Conservation (phyloP, 305 asterid species). For the Vinca major region DNA sequence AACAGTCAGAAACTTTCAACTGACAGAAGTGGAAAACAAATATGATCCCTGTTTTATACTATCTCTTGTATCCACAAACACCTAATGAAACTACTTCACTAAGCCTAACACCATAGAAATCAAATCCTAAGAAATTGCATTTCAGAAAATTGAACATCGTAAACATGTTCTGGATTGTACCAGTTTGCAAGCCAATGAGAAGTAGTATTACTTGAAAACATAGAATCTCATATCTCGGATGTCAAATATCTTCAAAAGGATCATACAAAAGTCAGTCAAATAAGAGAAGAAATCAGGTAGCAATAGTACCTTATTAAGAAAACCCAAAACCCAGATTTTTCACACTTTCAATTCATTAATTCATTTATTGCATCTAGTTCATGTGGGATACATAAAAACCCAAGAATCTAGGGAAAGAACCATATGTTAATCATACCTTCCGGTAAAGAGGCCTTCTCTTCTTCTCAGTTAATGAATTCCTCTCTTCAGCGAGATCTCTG, state of each 20-base stretch:
- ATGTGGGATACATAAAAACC: neutral
- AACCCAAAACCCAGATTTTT: neutral
- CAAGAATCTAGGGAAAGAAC: neutral
- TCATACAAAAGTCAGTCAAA: neutral
- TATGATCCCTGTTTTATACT: neutral
- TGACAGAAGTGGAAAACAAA: neutral
- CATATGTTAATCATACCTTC: conserved; percentile 39
- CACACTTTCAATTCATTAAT: neutral
- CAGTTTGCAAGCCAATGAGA: no score
- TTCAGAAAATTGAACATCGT: neutral
- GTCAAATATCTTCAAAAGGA: neutral
- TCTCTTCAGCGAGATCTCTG: conserved; percentile 92
- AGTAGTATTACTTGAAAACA: neutral
- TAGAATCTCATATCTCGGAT: neutral
- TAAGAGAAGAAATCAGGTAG: neutral
- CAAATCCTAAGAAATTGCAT: neutral
- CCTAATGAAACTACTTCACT: neutral
- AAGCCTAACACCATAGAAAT: neutral
- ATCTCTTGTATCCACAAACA: neutral
- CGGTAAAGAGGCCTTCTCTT: conserved; percentile 76
- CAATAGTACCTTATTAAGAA: conserved; percentile 26
- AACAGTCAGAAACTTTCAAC: neutral
- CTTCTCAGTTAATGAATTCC: conserved; percentile 72
- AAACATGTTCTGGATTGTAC: no score
- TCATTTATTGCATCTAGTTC: neutral